Conservation (phyloP, 768 basidiomycete species). For the Tylopilus intermedius region DNA sequence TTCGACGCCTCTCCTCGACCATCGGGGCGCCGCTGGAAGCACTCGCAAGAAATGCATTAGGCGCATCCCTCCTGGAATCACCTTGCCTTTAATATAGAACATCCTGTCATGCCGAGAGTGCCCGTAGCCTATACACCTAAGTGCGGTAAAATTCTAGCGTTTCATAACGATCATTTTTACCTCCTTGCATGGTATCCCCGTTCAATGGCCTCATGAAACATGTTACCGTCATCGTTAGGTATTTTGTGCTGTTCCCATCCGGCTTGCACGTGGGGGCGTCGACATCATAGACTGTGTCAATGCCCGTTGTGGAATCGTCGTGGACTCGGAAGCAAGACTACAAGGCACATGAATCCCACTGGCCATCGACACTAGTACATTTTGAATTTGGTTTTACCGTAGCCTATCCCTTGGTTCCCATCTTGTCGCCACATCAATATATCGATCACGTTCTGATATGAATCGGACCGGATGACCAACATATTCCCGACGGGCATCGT, state of each 20-base stretch:
- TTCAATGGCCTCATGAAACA: not conserved
- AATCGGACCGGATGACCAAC: conserved; percentile 3
- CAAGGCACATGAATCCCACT: too few relatives aligned
- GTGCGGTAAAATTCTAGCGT: conserved; percentile 35
- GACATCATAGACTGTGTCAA: too few relatives aligned
- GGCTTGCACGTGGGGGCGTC: too few relatives aligned
- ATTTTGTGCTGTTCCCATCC: too few relatives aligned
- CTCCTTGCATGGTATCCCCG: not conserved
- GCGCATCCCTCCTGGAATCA: conserved; percentile 29
- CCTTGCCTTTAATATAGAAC: conserved; percentile 29
- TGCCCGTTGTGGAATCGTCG: conserved; percentile 31
- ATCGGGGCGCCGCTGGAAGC: not conserved
- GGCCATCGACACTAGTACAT: not conserved
- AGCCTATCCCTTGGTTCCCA: not conserved
- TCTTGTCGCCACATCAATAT: not conserved
- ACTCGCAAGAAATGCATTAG: conserved; percentile 40
- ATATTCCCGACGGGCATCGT: not conserved
- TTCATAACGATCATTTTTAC: not conserved
- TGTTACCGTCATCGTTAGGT: too few relatives aligned
- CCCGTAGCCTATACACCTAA: conserved; percentile 54
- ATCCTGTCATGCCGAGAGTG: conserved; percentile 46
- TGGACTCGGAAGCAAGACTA: too few relatives aligned
- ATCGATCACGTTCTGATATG: conserved; percentile 10
- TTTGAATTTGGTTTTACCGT: not conserved
- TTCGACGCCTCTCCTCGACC: conserved; percentile 29